phyloP scores from a whole-genome alignment of 768 basidiomycete species.

The Pleurotus ostreatus region DNA sequence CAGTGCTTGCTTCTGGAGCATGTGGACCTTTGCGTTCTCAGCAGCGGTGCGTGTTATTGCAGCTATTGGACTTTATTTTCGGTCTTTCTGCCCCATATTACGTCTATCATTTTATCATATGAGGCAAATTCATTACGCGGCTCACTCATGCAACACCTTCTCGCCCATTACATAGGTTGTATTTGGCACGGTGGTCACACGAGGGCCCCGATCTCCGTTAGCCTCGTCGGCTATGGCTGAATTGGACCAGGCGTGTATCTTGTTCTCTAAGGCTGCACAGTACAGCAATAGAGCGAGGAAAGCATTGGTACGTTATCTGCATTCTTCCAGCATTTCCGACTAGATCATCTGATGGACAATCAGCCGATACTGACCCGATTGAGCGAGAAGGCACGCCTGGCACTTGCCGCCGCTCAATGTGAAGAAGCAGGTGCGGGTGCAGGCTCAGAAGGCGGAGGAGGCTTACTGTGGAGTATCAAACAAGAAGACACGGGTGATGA shows the following conservation, averaged over 20 bases:
- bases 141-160: not conserved
- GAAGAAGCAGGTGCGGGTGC: constrained; percentile 24
- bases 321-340: not conserved
- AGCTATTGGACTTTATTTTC: not conserved
- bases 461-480: constrained; percentile 49
- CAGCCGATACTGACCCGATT: constrained; percentile 60
- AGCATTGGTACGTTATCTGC: constrained; percentile 46
- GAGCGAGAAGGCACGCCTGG: constrained; percentile 62
- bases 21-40: constrained; percentile 60
- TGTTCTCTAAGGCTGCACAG: constrained; percentile 61
- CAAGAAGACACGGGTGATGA: constrained; percentile 50
- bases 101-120: not conserved
- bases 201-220: constrained; percentile 64
- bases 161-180: constrained; percentile 45
- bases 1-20: constrained; percentile 53
- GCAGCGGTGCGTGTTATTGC: constrained; percentile 37
- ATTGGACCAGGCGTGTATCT: constrained; percentile 59
- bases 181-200: constrained; percentile 75
- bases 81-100: not conserved
- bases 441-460: constrained; percentile 25
- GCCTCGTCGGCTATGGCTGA: constrained; percentile 66
- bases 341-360: not conserved
- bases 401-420: constrained; percentile 39
- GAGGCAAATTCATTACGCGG: not conserved
- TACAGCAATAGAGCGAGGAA: constrained; percentile 61